Base-by-base conservation (phyloP, 768 basidiomycete genomes). In the Russula dissimulans region DNA sequence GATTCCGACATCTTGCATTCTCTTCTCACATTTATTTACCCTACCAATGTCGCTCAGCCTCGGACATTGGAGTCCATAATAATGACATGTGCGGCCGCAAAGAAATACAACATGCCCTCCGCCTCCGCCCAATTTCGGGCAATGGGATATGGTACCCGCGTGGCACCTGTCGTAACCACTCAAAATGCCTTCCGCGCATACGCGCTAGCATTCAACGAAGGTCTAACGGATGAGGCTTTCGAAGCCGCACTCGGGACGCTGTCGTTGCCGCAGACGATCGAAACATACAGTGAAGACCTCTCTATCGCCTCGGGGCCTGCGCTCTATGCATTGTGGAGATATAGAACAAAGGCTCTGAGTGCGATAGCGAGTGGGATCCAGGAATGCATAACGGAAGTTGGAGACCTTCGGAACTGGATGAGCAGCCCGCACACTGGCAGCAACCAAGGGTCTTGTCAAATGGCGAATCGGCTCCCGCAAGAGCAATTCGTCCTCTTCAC, bases 21-120 rank as follows among this genome's bases (percentile, higher is more conserved):
- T 52, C 49, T 59, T 18, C 56, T 61, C 31, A 59, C 60, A 5
- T 43, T 41, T 29, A 53, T 60, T 29, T 60, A 62, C 61, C 57
- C 57, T 3, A 49, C 42, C 50, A 38, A 56, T 22, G 34, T 61
- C n/a, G 43, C 26, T 34, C 51, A 57, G 36, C 61, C 61, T 14
- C 49, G 11, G 17, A 54, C 61, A 4, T 18, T 53, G 39, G 57
- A 62, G 26, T n/a, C 34, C 10, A 51, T 59, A 45, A 47, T 60
- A 10, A 45, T 38, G 48, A 56, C 43, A 14, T 44, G n/a, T 31
- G 49, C 55, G 3, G 53, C 47, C 43, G 26, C 54, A 7, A 38
- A 38, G 26, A 56, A 52, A 34, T 51, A 56, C n/a, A 34, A 10
- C 43, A 45, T 61, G 49, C 43, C 54, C n/a, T 45, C 43, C 44